Evolutionary conservation across 2,329 filamentous ascomycete species (phyloP), one percentile per base, ranked within the genome.

Genomic region (Neoscytalidium dimidiatum): DNA sequence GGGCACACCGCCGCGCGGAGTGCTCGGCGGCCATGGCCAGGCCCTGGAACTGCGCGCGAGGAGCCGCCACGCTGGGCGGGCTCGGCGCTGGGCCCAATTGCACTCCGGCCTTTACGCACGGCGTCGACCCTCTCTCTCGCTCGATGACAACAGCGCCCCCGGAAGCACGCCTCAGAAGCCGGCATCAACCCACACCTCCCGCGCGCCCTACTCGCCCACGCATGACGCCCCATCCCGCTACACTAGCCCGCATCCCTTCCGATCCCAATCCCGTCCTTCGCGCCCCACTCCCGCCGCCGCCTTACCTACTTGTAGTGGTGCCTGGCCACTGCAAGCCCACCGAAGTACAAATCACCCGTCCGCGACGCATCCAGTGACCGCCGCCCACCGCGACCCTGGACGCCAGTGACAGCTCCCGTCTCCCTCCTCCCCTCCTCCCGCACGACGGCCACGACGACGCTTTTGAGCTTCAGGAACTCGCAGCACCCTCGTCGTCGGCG

Each of bases 351-450:
- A n/a, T 28, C 38, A 21, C 35, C n/a, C 35, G n/a, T 5, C 26
- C 41, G 9, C 56, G n/a, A n/a, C n/a, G n/a, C n/a, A n/a, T n/a
- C 41, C 38, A 19, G 38, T n/a, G 11, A 33, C 49, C 29, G 38
- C 21, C n/a, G 35, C 21, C 61, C 48, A 53, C 63, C 63, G 63
- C 63, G 53, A 65, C 31, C 44, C 63, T 65, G 63, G 63, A 65
- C 63, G 17, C 17, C 28, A 44, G 38, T 28, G 21, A 21, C 53
- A 29, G 17, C 29, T 28, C 38, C 26, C 26, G 56, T 46, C 56
- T 60, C 41, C 52, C 62, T 33, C 26, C 41, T 48, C 51, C 44
- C 31, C 63, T 60, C 43, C 53, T 60, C 26, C 23, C 43, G 6
- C 7, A 29, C 38, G 49, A 41, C 60, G n/a, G 17, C 48, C n/a